Percentiles rank a stretch among this genome's conserved stretches.
Evolutionary conservation across 1,139 yeast species (phyloP).

Genomic region (Magnusiomyces clavatus): DNA sequence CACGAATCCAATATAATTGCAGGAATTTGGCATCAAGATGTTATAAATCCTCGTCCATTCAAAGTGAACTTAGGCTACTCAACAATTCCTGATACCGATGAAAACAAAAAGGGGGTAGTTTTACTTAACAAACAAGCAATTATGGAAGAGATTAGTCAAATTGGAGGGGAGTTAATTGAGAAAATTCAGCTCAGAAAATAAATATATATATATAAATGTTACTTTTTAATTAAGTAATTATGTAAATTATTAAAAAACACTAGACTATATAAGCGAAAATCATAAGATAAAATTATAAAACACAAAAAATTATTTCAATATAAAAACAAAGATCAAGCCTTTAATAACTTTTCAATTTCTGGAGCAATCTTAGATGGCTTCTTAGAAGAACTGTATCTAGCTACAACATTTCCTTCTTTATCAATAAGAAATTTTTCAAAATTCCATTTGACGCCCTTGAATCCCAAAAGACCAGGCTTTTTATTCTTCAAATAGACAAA

Average conservation of each 20-base stretch:
- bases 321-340: too few relatives aligned
- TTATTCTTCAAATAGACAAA: slow-evolving; percentile 63
- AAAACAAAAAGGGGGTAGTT: slow-evolving; percentile 34
- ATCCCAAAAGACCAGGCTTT: slow-evolving; percentile 62
- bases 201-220: not conserved
- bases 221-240: not conserved
- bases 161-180: slow-evolving; percentile 58
- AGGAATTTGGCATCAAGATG: slow-evolving; percentile 71
- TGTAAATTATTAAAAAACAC: not conserved
- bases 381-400: slow-evolving; percentile 61
- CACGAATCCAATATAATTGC: slow-evolving; percentile 47
- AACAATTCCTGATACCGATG: slow-evolving; percentile 51
- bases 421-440: slow-evolving; percentile 84
- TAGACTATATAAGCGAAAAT: too few relatives aligned
- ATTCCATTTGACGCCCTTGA: slow-evolving; percentile 86
- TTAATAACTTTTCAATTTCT: slow-evolving; percentile 41
- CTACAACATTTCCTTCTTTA: slow-evolving; percentile 61
- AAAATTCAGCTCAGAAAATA: slow-evolving; percentile 16
- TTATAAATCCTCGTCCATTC: slow-evolving; percentile 49
- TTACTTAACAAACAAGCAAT: slow-evolving; percentile 68
- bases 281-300: too few relatives aligned
- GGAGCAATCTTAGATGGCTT: slow-evolving; percentile 54
- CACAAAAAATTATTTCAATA: not conserved
- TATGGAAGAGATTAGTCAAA: slow-evolving; percentile 58
- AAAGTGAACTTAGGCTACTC: slow-evolving; percentile 75